phyloP scores from a whole-genome alignment of 225 moss, liverwort and hornwort species.

The Thuidium tamariscinum region DNA sequence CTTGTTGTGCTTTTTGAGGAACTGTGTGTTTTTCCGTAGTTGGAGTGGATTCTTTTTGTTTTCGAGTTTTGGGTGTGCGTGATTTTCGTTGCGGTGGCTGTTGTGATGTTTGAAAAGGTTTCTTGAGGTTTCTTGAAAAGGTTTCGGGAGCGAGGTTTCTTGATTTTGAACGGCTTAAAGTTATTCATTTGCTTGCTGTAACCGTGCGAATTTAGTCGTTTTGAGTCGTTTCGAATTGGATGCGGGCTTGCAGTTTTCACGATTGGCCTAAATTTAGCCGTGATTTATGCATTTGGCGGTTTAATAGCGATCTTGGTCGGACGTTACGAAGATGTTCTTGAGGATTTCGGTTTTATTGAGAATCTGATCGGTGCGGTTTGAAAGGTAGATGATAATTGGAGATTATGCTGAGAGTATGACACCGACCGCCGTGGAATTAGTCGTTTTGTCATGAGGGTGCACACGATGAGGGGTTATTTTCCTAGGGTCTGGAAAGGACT shows the following conservation, averaged over 20 bases:
- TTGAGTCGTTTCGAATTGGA: background rate
- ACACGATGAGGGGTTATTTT: background rate
- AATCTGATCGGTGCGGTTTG: constrained; percentile 1
- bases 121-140: background rate
- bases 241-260: background rate
- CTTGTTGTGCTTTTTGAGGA: background rate
- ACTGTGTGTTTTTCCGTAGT: background rate
- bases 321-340: background rate
- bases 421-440: background rate
- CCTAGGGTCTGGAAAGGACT: background rate
- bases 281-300: background rate
- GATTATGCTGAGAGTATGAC: background rate
- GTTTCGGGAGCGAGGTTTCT: background rate
- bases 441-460: background rate
- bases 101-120: background rate
- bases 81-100: background rate
- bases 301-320: background rate
- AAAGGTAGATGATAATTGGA: background rate
- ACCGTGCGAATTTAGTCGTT: background rate
- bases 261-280: background rate
- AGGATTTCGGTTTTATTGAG: background rate
- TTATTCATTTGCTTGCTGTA: background rate
- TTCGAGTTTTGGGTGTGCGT: background rate
- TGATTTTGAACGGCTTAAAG: background rate
- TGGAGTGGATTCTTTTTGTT: background rate